phyloP scores from a whole-genome alignment of 2,329 filamentous ascomycete species.

The Colletotrichum lini region DNA sequence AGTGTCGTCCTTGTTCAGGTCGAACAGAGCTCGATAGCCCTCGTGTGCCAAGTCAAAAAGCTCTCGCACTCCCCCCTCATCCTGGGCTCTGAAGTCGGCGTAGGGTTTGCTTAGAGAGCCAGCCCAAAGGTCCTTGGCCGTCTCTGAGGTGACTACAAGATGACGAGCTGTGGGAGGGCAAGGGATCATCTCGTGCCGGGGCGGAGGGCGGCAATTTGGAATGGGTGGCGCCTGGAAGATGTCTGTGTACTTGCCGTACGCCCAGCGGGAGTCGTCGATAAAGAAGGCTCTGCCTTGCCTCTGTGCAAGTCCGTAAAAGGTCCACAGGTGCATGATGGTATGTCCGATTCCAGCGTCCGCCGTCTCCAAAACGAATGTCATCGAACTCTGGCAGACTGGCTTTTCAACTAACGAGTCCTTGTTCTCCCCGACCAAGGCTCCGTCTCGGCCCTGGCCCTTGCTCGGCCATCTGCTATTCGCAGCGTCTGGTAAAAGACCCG shows the following conservation, averaged over 20 bases:
- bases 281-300: constrained; percentile 84
- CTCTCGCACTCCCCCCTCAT: constrained; percentile 60
- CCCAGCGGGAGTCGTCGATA: constrained; percentile 87
- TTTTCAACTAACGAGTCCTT: constrained; percentile 60
- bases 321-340: constrained; percentile 85
- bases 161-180: constrained; percentile 84
- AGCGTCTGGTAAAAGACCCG: constrained; percentile 70
- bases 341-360: constrained; percentile 83
- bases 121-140: constrained; percentile 75
- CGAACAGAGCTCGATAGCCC: constrained; percentile 83
- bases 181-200: constrained; percentile 82
- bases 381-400: constrained; percentile 75
- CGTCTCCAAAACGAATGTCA: constrained; percentile 84
- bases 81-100: constrained; percentile 63
- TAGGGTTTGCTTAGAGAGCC: constrained; percentile 66
- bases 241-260: constrained; percentile 81
- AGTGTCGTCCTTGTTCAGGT: constrained; percentile 75
- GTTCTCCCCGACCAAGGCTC: constrained; percentile 64
- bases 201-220: constrained; percentile 78
- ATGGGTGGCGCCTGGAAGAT: constrained; percentile 79
- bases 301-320: constrained; percentile 84
- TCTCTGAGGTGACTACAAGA: constrained; percentile 80
- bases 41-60: constrained; percentile 78
- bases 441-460: constrained; percentile 43
- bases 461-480: constrained; percentile 45